Evolutionary conservation across 169 alveolate species (phyloP), one percentile per base, ranked within the genome.

Genomic region (Miamiensis avidus): DNA sequence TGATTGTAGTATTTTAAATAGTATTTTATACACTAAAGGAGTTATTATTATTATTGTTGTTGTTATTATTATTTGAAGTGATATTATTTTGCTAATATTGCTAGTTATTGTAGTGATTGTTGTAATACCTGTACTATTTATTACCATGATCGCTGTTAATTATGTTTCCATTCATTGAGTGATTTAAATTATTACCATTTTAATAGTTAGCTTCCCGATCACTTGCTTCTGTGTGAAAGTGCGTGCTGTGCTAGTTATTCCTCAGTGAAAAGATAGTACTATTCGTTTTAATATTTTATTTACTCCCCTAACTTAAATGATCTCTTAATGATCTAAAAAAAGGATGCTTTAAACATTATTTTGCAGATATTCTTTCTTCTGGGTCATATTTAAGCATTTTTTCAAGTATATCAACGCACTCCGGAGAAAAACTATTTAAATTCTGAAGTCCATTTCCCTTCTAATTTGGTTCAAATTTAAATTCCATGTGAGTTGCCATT

Each of bases 331-430:
- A n/a, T n/a, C 20, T 49, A 49, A 49, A 49, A 49, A 49, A 49
- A 11, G 69, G 69, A 20, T 49, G 69, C 69, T 49, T 11, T 49
- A 49, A 49, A 20, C 69, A 49, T 49, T 49, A 4, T 49, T 11
- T 89, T 1, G 99, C 98, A 25, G 97, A 89, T n/a, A 94, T 84
- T 84, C 99, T 93, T 81, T 96, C 97, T 29, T 95, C 97, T 11
- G 98, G 97, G 78, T 97, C 96, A 84, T 96, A 96, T 34, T 85
- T 92, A 6, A 94, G 88, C 81, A 96, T 75, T 85, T 90, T 83
- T 74, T 75, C 75, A 33, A 96, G 89, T 78, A 96, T 82, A 83
- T 96, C 98, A 65, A 85, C 69, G 31, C 92, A 93, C 65, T 93
- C 95, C 29, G 86, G 89, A 65, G 91, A 78, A 28, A 95, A 92